These are phyloP conservation scores for Colletotrichum ledebouriae DNA, from an alignment of 2,329 filamentous ascomycete species.

Conservation along the genomic window DNA sequence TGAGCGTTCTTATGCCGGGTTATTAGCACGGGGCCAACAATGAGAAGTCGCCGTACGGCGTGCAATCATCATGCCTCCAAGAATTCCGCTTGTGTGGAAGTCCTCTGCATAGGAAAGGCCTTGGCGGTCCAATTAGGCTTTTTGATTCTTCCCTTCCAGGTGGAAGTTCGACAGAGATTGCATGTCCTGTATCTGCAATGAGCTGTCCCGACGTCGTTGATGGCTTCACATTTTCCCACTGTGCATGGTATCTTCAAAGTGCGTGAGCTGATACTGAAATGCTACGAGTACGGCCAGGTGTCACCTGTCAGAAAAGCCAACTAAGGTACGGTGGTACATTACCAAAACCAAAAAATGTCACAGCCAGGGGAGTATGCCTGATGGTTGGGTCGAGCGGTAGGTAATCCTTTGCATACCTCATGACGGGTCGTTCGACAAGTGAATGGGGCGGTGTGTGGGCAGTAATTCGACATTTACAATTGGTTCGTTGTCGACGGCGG, in stretches of 20 bases:
- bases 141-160: neutral
- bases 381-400: constrained; percentile 24
- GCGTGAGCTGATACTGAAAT: constrained; percentile 1
- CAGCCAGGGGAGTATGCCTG: constrained; percentile 2
- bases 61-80: constrained; percentile 15
- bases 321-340: too few relatives aligned
- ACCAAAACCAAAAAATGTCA: too few relatives aligned
- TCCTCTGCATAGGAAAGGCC: neutral
- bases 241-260: neutral
- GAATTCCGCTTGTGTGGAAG: neutral
- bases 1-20: neutral
- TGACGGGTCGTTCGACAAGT: constrained; percentile 42
- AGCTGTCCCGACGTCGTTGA: neutral
- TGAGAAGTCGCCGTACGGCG: constrained; percentile 15
- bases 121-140: neutral
- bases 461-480: constrained; percentile 27
- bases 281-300: neutral
- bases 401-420: constrained; percentile 28
- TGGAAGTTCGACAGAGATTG: too few relatives aligned
- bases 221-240: neutral
- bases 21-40: neutral
- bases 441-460: constrained; percentile 41
- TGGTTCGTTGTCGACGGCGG: constrained; percentile 30
- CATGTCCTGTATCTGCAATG: too few relatives aligned
- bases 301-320: constrained; percentile 9